Base-by-base conservation (phyloP, 2,329 filamentous ascomycete species). In the Pseudogymnoascus sp. region DNA sequence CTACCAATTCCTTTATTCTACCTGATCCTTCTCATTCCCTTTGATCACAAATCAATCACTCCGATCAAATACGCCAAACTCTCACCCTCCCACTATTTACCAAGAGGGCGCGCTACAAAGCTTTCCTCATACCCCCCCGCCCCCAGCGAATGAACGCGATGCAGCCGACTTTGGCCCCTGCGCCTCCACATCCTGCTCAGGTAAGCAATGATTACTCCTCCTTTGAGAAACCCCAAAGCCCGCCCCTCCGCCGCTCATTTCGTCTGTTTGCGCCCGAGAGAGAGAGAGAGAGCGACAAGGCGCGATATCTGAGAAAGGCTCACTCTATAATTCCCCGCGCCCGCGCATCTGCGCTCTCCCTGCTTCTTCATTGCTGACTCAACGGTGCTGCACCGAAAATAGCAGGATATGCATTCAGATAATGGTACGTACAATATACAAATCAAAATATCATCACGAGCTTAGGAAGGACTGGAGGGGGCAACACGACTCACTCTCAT, bases 181-280 rank as follows among this genome's bases (percentile, higher is more conserved):
- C 59, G 23, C 63, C 63, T 31, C 59, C 59, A 29, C 51, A 64
- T 62, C 36, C 21, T 62, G 63, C 63, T 62, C 63, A 64, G 63
- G 63, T 64, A 62, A 64, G 63, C 62, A 61, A 10, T 51, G 26
- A n/a, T 62, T 59, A 54, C 23, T 51, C 18, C 51, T 63, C 54
- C 14, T 62, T 47, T 62, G 26, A 62, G 26, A 21, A 42, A 5
- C 16, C n/a, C 26, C 21, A 37, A 61, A 21, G 8, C 16, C 51
- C 31, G 23, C 54, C 5, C 31, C 62, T 29, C 51, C 18, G 21
- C 16, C 54, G 42, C 42, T 8, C 18, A 14, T 45, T 11, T 45
- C 26, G 7, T 18, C 31, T 31, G 54, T 37, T 31, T 18, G 18
- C 34, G 26, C n/a, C 34, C n/a, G 8, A 39, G 12, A 14, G 4